Conservation (phyloP, 2,329 filamentous ascomycete species). For the Microcyclospora tardicrescens region DNA sequence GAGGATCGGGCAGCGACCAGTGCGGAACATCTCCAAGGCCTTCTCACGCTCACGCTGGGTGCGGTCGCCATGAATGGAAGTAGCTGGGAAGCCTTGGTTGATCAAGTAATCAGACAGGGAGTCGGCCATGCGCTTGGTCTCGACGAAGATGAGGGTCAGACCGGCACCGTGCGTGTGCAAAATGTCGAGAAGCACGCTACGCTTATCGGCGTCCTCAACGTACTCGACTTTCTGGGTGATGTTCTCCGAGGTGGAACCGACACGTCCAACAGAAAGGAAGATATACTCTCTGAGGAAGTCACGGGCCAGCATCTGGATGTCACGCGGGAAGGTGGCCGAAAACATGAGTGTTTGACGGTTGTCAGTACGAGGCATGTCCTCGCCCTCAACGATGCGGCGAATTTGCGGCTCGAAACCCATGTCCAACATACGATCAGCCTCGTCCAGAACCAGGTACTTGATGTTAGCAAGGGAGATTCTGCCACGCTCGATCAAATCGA, state of each 20-base stretch:
- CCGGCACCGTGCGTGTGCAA: constrained; percentile 85
- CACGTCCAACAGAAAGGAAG: constrained; percentile 96
- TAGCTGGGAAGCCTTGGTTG: constrained; percentile 96
- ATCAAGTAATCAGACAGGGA: constrained; percentile 95
- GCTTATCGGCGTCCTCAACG: constrained; percentile 93
- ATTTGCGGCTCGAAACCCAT: constrained; percentile 99
- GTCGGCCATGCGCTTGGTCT: constrained; percentile 99
- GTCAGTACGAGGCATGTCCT: constrained; percentile 83
- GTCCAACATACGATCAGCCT: constrained; percentile 99
- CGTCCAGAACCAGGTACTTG: constrained; percentile 97
- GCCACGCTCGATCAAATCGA: constrained; percentile 96
- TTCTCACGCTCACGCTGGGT: constrained; percentile 98
- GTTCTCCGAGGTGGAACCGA: constrained; percentile 99
- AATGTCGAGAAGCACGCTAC: constrained; percentile 92
- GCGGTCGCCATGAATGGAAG: constrained; percentile 95
- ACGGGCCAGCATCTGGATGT: constrained; percentile 97
- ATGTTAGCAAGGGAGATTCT: constrained; percentile 96
- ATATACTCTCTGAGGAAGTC: constrained; percentile 99
- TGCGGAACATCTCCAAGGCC: constrained; percentile 94
- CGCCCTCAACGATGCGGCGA: constrained; percentile 91
- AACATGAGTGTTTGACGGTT: constrained; percentile 98
- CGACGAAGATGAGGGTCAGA: constrained; percentile 93
- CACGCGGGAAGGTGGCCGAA: constrained; percentile 95
- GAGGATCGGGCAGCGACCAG: constrained; percentile 85
- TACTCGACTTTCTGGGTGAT: constrained; percentile 99